Percentiles rank a stretch among this genome's conserved stretches.
These are phyloP conservation scores for Brassica napus DNA, from an alignment of 345 rosid genomes.

Conservation along the genomic window Da-Ae NC_063447.1:15894001-15894500, in stretches of 20 bases:
- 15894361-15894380: slow-evolving; percentile 28
- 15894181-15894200: background rate
- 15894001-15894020: slow-evolving; percentile 79
- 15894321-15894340: slow-evolving; percentile 8
- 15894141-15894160: background rate
- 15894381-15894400: background rate
- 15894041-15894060: slow-evolving; percentile 78
- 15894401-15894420: background rate
- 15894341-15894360: slow-evolving; percentile 3
- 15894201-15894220: background rate
- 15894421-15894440: background rate
- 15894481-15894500: background rate
- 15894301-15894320: slow-evolving; percentile 23
- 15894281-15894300: slow-evolving; percentile 12
- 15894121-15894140: background rate
- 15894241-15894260: background rate
- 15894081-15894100: slow-evolving; percentile 60
- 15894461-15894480: background rate
- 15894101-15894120: background rate
- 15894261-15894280: slow-evolving; percentile 26
- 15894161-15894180: slow-evolving; percentile 8
- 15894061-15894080: slow-evolving; percentile 85
- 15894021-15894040: slow-evolving; percentile 55
- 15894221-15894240: background rate
- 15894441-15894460: background rate